Conservation (phyloP, 352 stramenopile species). For the Halophytophthora batemanensis region DNA sequence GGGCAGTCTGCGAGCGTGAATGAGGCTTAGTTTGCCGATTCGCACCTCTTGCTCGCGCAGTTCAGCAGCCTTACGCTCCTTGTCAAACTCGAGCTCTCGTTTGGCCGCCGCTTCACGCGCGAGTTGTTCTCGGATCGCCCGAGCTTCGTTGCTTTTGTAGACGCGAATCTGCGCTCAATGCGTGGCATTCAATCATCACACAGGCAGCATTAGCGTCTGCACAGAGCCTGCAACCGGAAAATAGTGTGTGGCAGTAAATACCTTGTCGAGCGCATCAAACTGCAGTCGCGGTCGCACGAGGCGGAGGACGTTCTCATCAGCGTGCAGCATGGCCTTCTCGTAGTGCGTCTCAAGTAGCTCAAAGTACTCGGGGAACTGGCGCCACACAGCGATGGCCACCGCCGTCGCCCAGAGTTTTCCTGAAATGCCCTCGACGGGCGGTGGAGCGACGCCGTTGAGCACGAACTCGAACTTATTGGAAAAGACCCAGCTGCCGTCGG, state of each 20-base stretch:
- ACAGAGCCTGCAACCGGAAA: neutral
- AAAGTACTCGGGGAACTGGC: conserved; percentile 63
- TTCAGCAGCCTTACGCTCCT: conserved; percentile 27
- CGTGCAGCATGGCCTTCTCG: conserved; percentile 55
- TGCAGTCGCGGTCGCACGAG: conserved; percentile 40
- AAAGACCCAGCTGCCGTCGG: conserved; percentile 64
- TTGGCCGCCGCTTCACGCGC: conserved; percentile 41
- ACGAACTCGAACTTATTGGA: conserved; percentile 53
- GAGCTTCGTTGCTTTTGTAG: conserved; percentile 53
- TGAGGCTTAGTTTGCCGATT: conserved; percentile 38
- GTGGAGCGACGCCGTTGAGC: conserved; percentile 39
- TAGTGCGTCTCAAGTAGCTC: conserved; percentile 51
- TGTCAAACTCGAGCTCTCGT: conserved; percentile 39
- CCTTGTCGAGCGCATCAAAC: conserved; percentile 34
- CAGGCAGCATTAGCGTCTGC: neutral
- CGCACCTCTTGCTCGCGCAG: conserved; percentile 30
- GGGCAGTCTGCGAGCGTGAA: conserved; percentile 37
- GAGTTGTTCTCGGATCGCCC: conserved; percentile 40
- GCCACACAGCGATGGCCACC: conserved; percentile 49
- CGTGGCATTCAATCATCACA: neutral
- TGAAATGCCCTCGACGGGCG: conserved; percentile 42
- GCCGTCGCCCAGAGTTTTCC: conserved; percentile 58
- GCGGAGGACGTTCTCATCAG: conserved; percentile 52
- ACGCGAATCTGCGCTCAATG: conserved; percentile 39
- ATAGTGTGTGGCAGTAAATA: conserved; percentile 5